Conservation (phyloP, 2,329 filamentous ascomycete genomes). For the Phialemoniopsis sp. region DNA sequence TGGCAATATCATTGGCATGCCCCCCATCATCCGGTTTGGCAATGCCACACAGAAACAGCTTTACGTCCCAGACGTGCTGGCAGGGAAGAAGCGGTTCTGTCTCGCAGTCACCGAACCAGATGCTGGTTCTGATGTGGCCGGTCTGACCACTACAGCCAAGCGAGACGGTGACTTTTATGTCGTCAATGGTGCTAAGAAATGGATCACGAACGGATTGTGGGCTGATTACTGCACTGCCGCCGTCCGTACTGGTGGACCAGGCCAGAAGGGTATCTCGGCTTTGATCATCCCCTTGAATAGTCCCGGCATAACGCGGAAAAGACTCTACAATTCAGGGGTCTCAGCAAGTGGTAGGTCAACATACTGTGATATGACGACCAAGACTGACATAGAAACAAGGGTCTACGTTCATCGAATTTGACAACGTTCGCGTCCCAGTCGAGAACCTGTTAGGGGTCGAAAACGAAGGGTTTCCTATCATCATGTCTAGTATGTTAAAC, state of each 20-base stretch:
- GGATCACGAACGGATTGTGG: slow-evolving; percentile 56
- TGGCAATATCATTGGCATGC: slow-evolving; percentile 21
- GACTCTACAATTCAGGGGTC: too few species aligned
- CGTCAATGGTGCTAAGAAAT: slow-evolving; percentile 59
- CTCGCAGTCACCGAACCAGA: slow-evolving; percentile 63
- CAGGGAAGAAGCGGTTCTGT: slow-evolving; percentile 83
- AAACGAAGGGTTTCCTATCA: slow-evolving; percentile 37
- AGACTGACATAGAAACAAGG: too few species aligned
- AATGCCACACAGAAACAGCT: slow-evolving; percentile 30
- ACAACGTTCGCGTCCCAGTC: slow-evolving; percentile 43
- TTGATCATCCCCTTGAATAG: slow-evolving; percentile 44
- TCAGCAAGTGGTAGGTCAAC: too few species aligned
- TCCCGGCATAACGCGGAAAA: slow-evolving; percentile 41
- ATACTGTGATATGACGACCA: too few species aligned
- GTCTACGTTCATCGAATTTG: slow-evolving; percentile 45
- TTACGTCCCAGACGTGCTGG: slow-evolving; percentile 69
- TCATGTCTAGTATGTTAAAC: too few species aligned
- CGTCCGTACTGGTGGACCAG: slow-evolving; percentile 48
- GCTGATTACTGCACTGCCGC: slow-evolving; percentile 55
- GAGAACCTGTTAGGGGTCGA: slow-evolving; percentile 44
- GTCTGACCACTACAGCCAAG: slow-evolving; percentile 52
- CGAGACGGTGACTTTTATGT: slow-evolving; percentile 39
- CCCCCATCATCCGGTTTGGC: slow-evolving; percentile 6
- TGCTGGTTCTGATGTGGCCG: slow-evolving; percentile 53
- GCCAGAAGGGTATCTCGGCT: slow-evolving; percentile 44